phyloP scores from a whole-genome alignment of 352 stramenopile genomes.

The Phytophthora macrochlamydospora region DNA sequence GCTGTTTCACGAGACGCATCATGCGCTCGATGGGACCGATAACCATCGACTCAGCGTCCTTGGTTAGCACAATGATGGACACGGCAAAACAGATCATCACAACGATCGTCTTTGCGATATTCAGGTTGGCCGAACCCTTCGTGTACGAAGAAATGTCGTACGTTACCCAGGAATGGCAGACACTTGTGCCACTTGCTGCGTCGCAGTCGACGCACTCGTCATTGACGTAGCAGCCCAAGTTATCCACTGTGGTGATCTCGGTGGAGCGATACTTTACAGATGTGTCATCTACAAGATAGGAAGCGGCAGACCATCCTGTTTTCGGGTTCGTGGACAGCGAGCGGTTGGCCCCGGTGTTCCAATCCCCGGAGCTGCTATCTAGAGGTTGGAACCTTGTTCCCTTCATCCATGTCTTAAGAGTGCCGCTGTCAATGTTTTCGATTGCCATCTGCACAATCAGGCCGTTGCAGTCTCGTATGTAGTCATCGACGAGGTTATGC shows the following conservation, averaged over 20 bases:
- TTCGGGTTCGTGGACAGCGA: slow-evolving; percentile 62
- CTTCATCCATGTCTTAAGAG: slow-evolving; percentile 59
- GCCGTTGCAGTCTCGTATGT: slow-evolving; percentile 75
- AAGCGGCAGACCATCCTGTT: slow-evolving; percentile 63
- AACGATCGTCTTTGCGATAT: slow-evolving; percentile 87
- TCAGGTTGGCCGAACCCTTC: slow-evolving; percentile 52
- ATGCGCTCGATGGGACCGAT: slow-evolving; percentile 97
- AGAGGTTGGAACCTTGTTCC: slow-evolving; percentile 62
- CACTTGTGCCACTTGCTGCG: slow-evolving; percentile 31
- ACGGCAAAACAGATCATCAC: slow-evolving; percentile 92
- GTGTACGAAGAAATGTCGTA: slow-evolving; percentile 74
- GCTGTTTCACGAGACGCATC: slow-evolving; percentile 85
- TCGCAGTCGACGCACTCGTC: slow-evolving; percentile 65
- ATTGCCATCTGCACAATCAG: slow-evolving; percentile 72
- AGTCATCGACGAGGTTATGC: slow-evolving; percentile 65
- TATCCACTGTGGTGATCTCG: slow-evolving; percentile 67
- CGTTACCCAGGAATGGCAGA: slow-evolving; percentile 72
- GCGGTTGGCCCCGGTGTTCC: slow-evolving; percentile 44
- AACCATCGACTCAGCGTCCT: slow-evolving; percentile 94
- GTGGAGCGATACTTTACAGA: slow-evolving; percentile 50
- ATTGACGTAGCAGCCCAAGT: slow-evolving; percentile 70
- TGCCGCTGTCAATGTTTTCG: slow-evolving; percentile 44
- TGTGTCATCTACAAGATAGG: slow-evolving; percentile 53
- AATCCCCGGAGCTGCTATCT: slow-evolving; percentile 53
- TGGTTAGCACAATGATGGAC: slow-evolving; percentile 92